These are phyloP conservation scores for Quercus lobata DNA, from an alignment of 331 rosid species.

Conservation along the genomic window DNA sequence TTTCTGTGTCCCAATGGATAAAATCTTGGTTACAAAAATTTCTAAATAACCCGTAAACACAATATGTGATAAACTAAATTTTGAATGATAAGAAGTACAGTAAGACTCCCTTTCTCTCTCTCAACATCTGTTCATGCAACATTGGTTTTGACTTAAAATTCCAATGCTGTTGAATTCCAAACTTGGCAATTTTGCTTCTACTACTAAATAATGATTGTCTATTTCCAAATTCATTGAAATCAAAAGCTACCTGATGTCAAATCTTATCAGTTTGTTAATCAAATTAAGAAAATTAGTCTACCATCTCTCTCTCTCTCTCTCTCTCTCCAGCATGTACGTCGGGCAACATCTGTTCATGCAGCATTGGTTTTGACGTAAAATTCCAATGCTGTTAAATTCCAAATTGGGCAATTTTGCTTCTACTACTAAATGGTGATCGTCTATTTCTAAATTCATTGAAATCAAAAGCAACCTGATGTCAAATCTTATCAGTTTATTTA, in stretches of 20 bases:
- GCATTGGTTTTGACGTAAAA: neutral
- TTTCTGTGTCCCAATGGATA: neutral
- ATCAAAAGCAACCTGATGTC: neutral
- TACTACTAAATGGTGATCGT: neutral
- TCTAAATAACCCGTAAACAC: neutral
- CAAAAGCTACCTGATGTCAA: neutral
- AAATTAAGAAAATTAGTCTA: too few relatives aligned
- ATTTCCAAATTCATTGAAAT: neutral
- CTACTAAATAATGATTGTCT: neutral
- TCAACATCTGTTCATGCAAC: too few relatives aligned
- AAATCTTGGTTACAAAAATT: neutral
- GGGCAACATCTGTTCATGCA: too few relatives aligned
- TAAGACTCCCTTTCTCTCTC: neutral
- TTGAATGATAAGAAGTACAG: neutral
- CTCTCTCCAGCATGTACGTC: too few relatives aligned
- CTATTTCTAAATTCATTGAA: neutral
- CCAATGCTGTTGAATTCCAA: neutral
- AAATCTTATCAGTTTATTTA: neutral
- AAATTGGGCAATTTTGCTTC: neutral
- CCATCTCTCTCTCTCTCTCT: too few relatives aligned
- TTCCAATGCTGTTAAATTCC: neutral
- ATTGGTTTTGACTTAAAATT: neutral
- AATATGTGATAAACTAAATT: neutral
- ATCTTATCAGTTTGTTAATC: neutral
- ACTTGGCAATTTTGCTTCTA: neutral